Evolutionary conservation across 1,139 yeast genomes (phyloP).

Genomic region (Diutina mesorugosa): DNA sequence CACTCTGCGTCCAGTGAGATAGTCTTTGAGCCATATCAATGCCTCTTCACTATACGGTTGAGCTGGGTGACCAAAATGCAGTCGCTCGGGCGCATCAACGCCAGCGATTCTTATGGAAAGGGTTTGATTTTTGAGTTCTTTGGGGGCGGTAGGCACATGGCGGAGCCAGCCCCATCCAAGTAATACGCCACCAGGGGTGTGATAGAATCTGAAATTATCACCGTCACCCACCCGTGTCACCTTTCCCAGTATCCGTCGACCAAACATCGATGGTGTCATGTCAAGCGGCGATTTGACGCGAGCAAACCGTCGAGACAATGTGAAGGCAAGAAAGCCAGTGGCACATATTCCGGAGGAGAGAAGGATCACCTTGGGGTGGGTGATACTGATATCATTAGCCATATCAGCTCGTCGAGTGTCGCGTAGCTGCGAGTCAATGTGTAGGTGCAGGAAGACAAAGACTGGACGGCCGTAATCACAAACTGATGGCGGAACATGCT

Average conservation of each 20-base stretch:
- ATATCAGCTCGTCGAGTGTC: background rate
- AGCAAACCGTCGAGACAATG: background rate
- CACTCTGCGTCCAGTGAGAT: slow-evolving; percentile 51
- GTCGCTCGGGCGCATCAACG: slow-evolving; percentile 92
- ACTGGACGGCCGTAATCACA: background rate
- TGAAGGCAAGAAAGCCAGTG: background rate
- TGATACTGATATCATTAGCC: background rate
- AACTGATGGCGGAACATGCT: no score
- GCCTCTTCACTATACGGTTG: slow-evolving; percentile 88
- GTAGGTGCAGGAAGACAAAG: background rate
- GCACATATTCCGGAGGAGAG: background rate
- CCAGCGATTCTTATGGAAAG: slow-evolving; percentile 73
- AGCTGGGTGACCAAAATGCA: slow-evolving; percentile 91
- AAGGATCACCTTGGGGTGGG: background rate
- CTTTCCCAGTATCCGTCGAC: slow-evolving; percentile 41
- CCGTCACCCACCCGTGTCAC: slow-evolving; percentile 96
- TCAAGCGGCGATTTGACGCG: background rate
- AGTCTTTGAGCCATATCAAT: slow-evolving; percentile 55
- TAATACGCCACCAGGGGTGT: slow-evolving; percentile 81
- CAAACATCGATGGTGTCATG: background rate
- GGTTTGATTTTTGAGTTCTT: slow-evolving; percentile 42
- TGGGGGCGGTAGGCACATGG: slow-evolving; percentile 25
- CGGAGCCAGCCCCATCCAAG: slow-evolving; percentile 95
- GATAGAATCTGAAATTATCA: slow-evolving; percentile 84
- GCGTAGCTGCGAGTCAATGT: background rate